Evolutionary conservation across 805 yeast genomes (phyloP), one percentile per base, ranked within the genome.

Genomic region (Ogataea pilisensis): DNA sequence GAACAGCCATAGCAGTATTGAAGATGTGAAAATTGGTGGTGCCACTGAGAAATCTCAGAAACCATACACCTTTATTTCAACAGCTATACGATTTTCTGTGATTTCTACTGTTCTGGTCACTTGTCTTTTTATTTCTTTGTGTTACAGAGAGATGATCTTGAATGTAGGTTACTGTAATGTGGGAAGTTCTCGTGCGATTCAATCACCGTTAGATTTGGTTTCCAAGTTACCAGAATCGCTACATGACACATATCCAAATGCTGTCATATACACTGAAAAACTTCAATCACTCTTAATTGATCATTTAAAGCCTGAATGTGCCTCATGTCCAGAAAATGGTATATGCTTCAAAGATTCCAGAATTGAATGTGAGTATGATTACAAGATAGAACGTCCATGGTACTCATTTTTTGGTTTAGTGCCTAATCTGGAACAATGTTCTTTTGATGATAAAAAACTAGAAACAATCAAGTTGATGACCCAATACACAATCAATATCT

Each of bases 321-420:
- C 75, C 4, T 75, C 75, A 20, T 91, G 98, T 57, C 97, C 98
- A 2, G 74, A 70, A 3, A 81, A 90, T 63, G 93, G 90, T 0
- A 68, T 76, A 29, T 91, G 98, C 63, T 78, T 72, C 48, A 76
- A 78, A 19, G 58, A 70, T 34, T 66, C 84, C 51, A 66, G 72
- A 38, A 54, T 85, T 8, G 78, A 73, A 42, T 91, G 99, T 62
- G 80, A 76, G 50, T 80, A 79, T 34, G 95, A 82, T 42, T 85
- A 68, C 55, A 58, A 75, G 34, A 70, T 66, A 27, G 54, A 55
- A 30, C 67, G 72, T 38, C 81, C 82, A 13, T 73, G 80, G 73
- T 69, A 75, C 47, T 64, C 76, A 30, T 56, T 78, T 25, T 68
- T 72, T 43, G 82, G 85, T 5, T 42, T 76, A 13, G 63, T 85